Percentiles rank a stretch among this genome's conserved stretches.
Evolutionary conservation across 2,329 filamentous ascomycete species (phyloP).

Genomic region (Drechmeria coniospora): DNA sequence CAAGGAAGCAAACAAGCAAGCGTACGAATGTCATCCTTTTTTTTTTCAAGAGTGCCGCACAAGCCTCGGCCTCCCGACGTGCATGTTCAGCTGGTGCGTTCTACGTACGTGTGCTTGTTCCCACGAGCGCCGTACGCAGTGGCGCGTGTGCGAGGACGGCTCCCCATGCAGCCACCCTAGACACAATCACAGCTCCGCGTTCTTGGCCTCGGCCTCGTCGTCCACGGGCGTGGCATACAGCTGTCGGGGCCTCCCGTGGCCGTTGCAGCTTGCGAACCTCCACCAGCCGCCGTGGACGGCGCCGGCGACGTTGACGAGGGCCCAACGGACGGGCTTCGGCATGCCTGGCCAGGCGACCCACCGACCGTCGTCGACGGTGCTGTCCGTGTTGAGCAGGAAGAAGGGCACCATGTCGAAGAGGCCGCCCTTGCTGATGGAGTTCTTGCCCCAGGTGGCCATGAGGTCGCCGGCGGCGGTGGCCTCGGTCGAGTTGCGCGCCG

Average conservation of each 20-base stretch:
- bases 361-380: constrained; percentile 39
- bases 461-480: constrained; percentile 28
- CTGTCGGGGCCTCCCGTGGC: constrained; percentile 33
- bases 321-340: constrained; percentile 43
- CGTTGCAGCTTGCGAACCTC: constrained; percentile 50
- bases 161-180: not conserved
- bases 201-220: not conserved
- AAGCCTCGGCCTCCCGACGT: no score
- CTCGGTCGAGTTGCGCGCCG: constrained; percentile 27
- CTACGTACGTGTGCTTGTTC: no score
- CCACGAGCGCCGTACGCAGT: no score
- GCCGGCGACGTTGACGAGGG: constrained; percentile 41
- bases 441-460: constrained; percentile 48
- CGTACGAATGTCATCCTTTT: no score
- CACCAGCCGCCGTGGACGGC: constrained; percentile 42
- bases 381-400: constrained; percentile 48
- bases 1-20: no score
- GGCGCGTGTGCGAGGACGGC: no score
- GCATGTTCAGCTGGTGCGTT: no score
- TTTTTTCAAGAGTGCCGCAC: no score
- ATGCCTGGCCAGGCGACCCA: constrained; percentile 53
- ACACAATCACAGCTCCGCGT: constrained; percentile 3
- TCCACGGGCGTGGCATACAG: constrained; percentile 25
- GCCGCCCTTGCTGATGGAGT: constrained; percentile 45
- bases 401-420: constrained; percentile 46